A percentile compares a stretch with the other conserved stretches of the same genome.
Evolutionary conservation across 257 asterid species (phyloP).

Genomic region (Paraleonurus japonicus): DNA sequence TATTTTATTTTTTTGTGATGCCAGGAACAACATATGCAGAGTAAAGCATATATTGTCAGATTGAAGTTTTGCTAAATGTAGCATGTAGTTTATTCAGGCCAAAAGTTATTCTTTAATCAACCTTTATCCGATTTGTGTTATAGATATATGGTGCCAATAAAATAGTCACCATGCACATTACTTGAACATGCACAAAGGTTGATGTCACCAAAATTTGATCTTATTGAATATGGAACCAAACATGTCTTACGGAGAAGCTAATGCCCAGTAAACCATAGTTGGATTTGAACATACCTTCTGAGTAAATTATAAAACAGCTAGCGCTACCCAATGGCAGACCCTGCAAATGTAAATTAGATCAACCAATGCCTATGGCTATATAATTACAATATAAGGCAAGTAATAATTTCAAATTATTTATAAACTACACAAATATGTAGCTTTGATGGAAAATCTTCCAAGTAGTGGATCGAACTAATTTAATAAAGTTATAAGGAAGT

Average conservation of each 20-base stretch:
- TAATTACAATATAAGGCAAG: not conserved
- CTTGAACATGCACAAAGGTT: not conserved
- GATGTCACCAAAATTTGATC: not conserved
- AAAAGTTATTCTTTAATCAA: not conserved
- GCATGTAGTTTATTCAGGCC: not conserved
- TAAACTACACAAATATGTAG: not conserved
- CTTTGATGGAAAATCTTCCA: not conserved
- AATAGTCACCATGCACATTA: not conserved
- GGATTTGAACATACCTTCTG: not conserved
- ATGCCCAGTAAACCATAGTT: not conserved
- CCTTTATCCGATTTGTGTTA: not conserved
- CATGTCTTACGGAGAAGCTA: not conserved
- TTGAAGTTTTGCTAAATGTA: not conserved
- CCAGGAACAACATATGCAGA: not conserved
- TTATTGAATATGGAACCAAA: not conserved
- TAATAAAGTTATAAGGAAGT: not conserved
- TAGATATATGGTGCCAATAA: not conserved
- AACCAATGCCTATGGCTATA: not conserved
- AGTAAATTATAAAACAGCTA: not conserved
- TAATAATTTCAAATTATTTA: not conserved
- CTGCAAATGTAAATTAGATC: not conserved
- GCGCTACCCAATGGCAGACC: not conserved
- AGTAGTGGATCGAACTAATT: not conserved
- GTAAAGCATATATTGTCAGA: not conserved
- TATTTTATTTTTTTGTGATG: not conserved